Conservation (phyloP, 177 flowering plant genomes). For the Tripterygium wilfordii region DNA sequence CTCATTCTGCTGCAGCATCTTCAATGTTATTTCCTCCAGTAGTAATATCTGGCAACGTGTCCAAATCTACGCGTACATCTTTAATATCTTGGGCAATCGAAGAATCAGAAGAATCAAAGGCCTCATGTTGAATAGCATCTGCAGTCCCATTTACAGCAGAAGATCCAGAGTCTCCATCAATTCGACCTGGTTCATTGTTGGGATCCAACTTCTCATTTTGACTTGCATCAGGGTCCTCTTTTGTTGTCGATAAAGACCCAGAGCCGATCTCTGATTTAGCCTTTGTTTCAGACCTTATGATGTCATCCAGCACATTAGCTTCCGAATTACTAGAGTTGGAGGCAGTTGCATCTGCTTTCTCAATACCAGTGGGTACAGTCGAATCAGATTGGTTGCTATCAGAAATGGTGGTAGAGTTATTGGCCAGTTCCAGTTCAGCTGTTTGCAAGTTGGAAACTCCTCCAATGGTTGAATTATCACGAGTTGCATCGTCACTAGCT, state of each 20-base stretch:
- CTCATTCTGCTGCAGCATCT: slow-evolving; percentile 40
- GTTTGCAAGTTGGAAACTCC: slow-evolving; percentile 4
- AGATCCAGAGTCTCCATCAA: slow-evolving; percentile 3
- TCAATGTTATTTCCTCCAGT: slow-evolving; percentile 25
- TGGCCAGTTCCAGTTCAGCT: slow-evolving; percentile 4
- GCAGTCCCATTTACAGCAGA: slow-evolving; percentile 7
- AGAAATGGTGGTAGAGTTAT: slow-evolving; percentile 1
- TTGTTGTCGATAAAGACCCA: background rate
- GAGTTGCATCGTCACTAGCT: slow-evolving; percentile 2
- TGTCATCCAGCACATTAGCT: slow-evolving; percentile 7
- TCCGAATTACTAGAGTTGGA: slow-evolving; percentile 8
- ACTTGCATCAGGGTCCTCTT: slow-evolving; percentile 9
- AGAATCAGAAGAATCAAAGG: slow-evolving; percentile 27
- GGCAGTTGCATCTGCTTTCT: slow-evolving; percentile 5
- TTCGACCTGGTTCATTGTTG: slow-evolving; percentile 9
- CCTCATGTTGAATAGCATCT: slow-evolving; percentile 21
- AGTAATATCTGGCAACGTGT: slow-evolving; percentile 33
- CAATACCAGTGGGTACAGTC: slow-evolving; percentile 7
- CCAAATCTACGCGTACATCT: slow-evolving; percentile 22
- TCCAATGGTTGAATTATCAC: slow-evolving; percentile 1
- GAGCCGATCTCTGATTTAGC: slow-evolving; percentile 10
- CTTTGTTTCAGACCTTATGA: slow-evolving; percentile 8
- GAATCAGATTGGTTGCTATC: slow-evolving; percentile 7
- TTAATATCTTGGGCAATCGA: slow-evolving; percentile 21
- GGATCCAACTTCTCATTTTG: slow-evolving; percentile 14